Evolutionary conservation across 2,329 filamentous ascomycete genomes (phyloP).

Genomic region (Fusarium phyllophilum): DNA sequence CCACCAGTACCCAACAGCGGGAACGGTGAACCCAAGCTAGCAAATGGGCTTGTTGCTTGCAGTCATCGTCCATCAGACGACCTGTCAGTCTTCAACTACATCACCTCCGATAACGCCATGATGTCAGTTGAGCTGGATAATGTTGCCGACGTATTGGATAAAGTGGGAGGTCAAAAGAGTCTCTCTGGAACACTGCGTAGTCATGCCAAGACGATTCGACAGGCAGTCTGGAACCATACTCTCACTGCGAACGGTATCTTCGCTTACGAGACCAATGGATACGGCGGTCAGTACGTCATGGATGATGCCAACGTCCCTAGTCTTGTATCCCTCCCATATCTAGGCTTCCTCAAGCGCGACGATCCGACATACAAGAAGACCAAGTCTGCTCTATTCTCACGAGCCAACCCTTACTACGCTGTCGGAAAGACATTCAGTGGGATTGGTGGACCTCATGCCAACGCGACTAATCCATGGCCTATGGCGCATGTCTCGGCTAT

Average conservation of each 20-base stretch:
- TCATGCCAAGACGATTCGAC: constrained; percentile 3
- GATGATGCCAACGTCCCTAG: constrained; percentile 27
- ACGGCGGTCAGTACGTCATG: constrained; percentile 30
- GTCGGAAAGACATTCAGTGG: constrained; percentile 8
- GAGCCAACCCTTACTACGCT: constrained; percentile 18
- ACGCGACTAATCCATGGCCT: constrained; percentile 19
- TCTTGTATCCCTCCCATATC: constrained; percentile 1
- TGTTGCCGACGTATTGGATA: constrained; percentile 7
- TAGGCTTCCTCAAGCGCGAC: constrained; percentile 15
- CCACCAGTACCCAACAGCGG: constrained; percentile 20
- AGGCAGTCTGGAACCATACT: constrained; percentile 17
- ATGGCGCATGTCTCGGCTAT: constrained; percentile 20
- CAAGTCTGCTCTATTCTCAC: neutral
- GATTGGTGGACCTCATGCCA: constrained; percentile 15
- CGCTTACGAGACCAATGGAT: constrained; percentile 23
- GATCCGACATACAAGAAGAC: constrained; percentile 16
- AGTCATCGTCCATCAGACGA: constrained; percentile 27
- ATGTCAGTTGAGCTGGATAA: constrained; percentile 22
- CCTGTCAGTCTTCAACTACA: constrained; percentile 11
- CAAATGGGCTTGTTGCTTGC: constrained; percentile 11
- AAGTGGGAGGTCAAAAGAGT: neutral
- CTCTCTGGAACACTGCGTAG: neutral
- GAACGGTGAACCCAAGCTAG: constrained; percentile 15
- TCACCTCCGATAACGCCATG: constrained; percentile 28
- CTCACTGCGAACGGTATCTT: constrained; percentile 7